Base-by-base conservation (phyloP, 495 filamentous ascomycete genomes). In the Podospora didyma region DNA sequence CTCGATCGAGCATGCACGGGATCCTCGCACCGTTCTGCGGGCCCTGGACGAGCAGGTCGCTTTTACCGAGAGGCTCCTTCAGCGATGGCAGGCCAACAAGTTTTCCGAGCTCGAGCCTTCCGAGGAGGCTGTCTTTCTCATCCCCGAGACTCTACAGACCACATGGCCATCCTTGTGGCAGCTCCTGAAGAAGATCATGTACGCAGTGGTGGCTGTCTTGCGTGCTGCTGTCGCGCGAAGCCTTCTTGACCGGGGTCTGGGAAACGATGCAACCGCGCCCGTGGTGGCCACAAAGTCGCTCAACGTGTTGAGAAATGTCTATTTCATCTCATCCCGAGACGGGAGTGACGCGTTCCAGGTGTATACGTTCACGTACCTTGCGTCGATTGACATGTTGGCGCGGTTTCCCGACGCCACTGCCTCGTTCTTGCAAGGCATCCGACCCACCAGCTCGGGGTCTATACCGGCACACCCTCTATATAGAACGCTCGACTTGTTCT, bases 371-470 rank as follows among this genome's bases (percentile, higher is more conserved):
- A 89, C 91, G 42, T 89, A 88, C 59, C 80, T 96, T 28, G 82
- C 90, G 11, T 88, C 93, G n/a, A 85, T 97, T 54, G 94, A 98
- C 64, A 89, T 91, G 41, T 78, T 98, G 4, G 77, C 88, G 3
- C 81, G 85, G 37, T 92, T 90, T 59, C 86, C 90, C 2, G 71
- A 78, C 7, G 77, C 89, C 47, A 81, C 85, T 3, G 82, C 86
- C 57, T 78, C 82, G 49, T 93, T 96, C 67, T 69, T 98, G 17
- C 76, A 73, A 63, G 81, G 79, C 49, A 78, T 68, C 82, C 88
- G 70, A 71, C 82, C 70, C 81, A 53, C 67, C 69, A 46, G 75
- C 82, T 59, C 72, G 23, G 82, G 83, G 23, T 74, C 75, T 23
- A 87, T 96, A 21, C 90, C 94, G 0, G 62, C 73, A 0, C 86